These are phyloP conservation scores for Viola odorata DNA, from an alignment of 345 rosid genomes.

Conservation along the genomic window DNA sequence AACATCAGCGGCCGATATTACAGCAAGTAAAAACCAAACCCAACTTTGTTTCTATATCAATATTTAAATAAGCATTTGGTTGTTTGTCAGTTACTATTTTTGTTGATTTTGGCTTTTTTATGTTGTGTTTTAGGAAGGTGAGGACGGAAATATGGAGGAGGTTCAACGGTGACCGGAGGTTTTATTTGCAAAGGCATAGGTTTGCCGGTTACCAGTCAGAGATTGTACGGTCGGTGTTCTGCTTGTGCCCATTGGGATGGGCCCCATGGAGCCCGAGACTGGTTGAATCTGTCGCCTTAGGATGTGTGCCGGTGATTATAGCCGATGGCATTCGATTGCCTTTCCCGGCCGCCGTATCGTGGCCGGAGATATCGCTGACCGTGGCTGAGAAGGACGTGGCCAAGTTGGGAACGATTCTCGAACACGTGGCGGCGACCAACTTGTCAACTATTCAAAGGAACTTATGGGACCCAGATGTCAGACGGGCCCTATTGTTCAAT, in stretches of 20 bases:
- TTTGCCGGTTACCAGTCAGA: conserved; percentile 82
- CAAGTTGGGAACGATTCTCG: conserved; percentile 48
- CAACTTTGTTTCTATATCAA: not conserved
- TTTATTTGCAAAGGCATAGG: conserved; percentile 64
- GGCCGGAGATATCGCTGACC: conserved; percentile 73
- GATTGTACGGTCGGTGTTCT: conserved; percentile 70
- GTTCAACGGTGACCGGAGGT: conserved; percentile 59
- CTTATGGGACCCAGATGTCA: conserved; percentile 49
- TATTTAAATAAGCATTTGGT: not conserved
- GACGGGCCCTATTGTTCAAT: conserved; percentile 63
- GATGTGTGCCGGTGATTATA: conserved; percentile 85
- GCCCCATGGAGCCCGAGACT: conserved; percentile 99
- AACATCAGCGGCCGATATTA: conserved; percentile 84
- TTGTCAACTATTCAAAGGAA: conserved; percentile 61
- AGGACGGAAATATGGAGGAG: conserved; percentile 79
- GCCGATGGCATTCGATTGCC: conserved; percentile 86
- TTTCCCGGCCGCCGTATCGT: conserved; percentile 52
- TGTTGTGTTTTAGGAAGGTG: conserved; percentile 47
- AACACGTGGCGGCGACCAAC: conserved; percentile 71
- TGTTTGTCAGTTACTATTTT: not conserved
- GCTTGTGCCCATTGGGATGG: conserved; percentile 94
- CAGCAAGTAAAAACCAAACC: conserved; percentile 61
- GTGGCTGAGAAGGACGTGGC: conserved; percentile 82
- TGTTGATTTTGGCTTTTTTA: not conserved
- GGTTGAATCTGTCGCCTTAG: conserved; percentile 79